phyloP scores from a whole-genome alignment of 2,329 filamentous ascomycete species.

The Claviceps spartinae region DNA sequence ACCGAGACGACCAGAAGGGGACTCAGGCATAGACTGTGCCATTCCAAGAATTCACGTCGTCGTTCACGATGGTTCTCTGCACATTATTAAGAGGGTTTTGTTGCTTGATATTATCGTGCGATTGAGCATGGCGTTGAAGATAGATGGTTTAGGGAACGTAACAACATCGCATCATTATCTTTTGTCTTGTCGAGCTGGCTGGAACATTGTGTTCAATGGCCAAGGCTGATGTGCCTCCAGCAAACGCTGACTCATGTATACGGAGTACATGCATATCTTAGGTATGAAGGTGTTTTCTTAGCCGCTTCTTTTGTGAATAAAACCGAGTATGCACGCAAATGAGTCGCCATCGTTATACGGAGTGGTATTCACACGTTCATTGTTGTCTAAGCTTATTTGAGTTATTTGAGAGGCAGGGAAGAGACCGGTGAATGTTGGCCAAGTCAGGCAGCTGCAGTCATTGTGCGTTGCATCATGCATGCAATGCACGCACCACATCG shows the following conservation, averaged over 20 bases:
- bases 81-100: too few relatives aligned
- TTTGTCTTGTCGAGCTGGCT: background rate
- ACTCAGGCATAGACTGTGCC: background rate
- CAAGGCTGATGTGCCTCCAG: background rate
- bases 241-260: background rate
- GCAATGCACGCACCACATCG: too few relatives aligned
- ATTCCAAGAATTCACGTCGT: background rate
- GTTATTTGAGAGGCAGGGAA: too few relatives aligned
- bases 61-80: background rate
- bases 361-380: too few relatives aligned
- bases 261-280: background rate
- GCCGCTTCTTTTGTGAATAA: background rate
- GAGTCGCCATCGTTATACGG: too few relatives aligned
- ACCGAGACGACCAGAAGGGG: background rate
- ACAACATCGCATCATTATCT: background rate
- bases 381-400: too few relatives aligned
- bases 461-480: too few relatives aligned
- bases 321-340: too few relatives aligned
- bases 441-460: too few relatives aligned
- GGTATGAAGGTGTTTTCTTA: too few relatives aligned
- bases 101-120: too few relatives aligned
- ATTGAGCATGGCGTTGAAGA: background rate
- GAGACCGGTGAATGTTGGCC: too few relatives aligned
- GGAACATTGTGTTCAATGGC: background rate
- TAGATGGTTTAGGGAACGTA: background rate